A percentile compares a stretch with the other conserved stretches of the same genome.
phyloP scores from a whole-genome alignment of 495 filamentous ascomycete genomes.

The Astrocystis sublimbata region DNA sequence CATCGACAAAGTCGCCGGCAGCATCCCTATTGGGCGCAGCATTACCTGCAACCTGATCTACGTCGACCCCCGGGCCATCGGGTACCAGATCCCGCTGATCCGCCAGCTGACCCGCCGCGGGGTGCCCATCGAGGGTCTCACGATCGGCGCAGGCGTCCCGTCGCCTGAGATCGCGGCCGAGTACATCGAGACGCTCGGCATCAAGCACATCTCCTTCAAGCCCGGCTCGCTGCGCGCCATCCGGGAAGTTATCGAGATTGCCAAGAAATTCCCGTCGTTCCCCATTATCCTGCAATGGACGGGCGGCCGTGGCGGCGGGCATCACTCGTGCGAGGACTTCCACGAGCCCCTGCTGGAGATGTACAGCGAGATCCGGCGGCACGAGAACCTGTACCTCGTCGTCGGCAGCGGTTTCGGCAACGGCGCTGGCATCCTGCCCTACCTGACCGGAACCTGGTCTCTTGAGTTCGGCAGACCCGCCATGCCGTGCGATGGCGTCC shows the following conservation, averaged over 20 bases:
- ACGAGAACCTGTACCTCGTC: constrained; percentile 68
- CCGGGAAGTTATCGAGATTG: constrained; percentile 72
- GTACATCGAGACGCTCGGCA: constrained; percentile 72
- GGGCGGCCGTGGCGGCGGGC: constrained; percentile 74
- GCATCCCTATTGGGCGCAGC: constrained; percentile 73
- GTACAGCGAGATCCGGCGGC: constrained; percentile 68
- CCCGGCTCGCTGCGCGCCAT: constrained; percentile 75
- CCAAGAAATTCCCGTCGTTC: constrained; percentile 72
- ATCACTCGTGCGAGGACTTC: constrained; percentile 82
- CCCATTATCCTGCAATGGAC: constrained; percentile 80
- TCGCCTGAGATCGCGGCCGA: constrained; percentile 77
- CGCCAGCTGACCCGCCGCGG: constrained; percentile 70
- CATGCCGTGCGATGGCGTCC: constrained; percentile 76
- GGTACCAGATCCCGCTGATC: constrained; percentile 81
- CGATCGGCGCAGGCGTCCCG: constrained; percentile 77
- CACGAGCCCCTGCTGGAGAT: constrained; percentile 75
- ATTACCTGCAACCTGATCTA: constrained; percentile 85
- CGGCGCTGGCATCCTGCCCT: constrained; percentile 74
- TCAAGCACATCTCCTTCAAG: constrained; percentile 81
- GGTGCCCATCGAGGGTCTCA: constrained; percentile 77
- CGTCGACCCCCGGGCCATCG: constrained; percentile 80
- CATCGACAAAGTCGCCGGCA: constrained; percentile 71
- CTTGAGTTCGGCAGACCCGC: constrained; percentile 66
- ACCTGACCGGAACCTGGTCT: constrained; percentile 73
- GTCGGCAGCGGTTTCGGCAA: constrained; percentile 77